Conservation (phyloP, 768 basidiomycete genomes). For the Lactarius akahatsu region DNA sequence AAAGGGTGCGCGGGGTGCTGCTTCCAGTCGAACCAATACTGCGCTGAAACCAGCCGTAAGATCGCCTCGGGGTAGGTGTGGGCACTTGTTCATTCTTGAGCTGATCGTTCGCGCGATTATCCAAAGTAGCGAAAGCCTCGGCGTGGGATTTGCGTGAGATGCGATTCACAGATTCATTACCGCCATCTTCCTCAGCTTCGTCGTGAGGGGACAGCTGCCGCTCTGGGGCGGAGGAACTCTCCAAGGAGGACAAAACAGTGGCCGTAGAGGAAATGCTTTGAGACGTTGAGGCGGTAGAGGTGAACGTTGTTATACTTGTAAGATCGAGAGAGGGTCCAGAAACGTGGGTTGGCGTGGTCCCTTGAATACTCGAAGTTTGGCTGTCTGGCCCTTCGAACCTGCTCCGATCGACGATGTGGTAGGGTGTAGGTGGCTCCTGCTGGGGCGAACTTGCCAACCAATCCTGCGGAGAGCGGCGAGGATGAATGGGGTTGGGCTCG, state of each 20-base stretch:
- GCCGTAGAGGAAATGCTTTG: too few species aligned
- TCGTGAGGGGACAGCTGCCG: constrained; percentile 18
- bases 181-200: constrained; percentile 16
- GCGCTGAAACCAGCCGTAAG: constrained; percentile 23
- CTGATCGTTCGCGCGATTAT: constrained; percentile 31
- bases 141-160: constrained; percentile 37
- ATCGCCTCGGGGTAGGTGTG: constrained; percentile 5
- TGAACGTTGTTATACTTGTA: not conserved
- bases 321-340: not conserved
- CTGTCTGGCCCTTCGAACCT: constrained; percentile 8
- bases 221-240: not conserved
- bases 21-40: constrained; percentile 26
- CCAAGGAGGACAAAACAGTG: not conserved
- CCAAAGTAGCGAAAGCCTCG: constrained; percentile 39
- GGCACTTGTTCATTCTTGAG: constrained; percentile 29
- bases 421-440: not conserved
- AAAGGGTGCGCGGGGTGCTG: constrained; percentile 26
- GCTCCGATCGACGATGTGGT: constrained; percentile 12
- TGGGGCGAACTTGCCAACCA: not conserved
- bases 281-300: too few species aligned
- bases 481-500: not conserved
- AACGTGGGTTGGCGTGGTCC: too few species aligned
- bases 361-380: not conserved
- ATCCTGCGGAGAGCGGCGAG: constrained; percentile 3
- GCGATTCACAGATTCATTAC: constrained; percentile 30